Conservation (phyloP, 1,284 basidiomycete genomes). For the Rhodotorula sp. region DNA sequence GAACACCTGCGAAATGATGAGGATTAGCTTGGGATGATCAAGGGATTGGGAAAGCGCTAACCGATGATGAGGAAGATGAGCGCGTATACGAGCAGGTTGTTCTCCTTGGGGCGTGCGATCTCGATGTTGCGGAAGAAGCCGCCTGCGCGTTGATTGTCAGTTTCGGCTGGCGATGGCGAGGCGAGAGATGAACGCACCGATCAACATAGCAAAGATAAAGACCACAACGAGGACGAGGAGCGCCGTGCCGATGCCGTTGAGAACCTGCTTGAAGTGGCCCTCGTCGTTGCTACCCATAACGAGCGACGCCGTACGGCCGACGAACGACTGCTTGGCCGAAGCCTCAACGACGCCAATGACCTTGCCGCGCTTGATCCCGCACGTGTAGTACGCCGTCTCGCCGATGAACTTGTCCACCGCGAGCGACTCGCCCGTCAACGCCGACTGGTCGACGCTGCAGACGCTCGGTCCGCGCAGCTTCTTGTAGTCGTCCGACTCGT, state of each 20-base stretch:
- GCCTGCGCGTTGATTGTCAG: not conserved
- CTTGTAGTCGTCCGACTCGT: constrained; percentile 49
- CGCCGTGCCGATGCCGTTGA: constrained; percentile 58
- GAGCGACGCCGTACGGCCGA: constrained; percentile 57
- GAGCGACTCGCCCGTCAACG: constrained; percentile 61
- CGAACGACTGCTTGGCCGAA: constrained; percentile 57
- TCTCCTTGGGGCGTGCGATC: constrained; percentile 57
- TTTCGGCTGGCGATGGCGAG: constrained; percentile 30
- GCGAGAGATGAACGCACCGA: constrained; percentile 57
- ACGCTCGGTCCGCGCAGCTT: constrained; percentile 56
- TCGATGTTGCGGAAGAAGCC: constrained; percentile 50
- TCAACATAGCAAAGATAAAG: constrained; percentile 58
- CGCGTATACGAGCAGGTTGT: constrained; percentile 57
- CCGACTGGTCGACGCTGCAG: constrained; percentile 58
- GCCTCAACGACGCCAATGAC: constrained; percentile 55
- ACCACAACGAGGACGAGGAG: constrained; percentile 59
- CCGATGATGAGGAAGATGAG: constrained; percentile 53
- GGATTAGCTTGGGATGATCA: too few relatives aligned
- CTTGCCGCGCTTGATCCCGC: constrained; percentile 59
- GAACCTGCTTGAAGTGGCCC: constrained; percentile 60
- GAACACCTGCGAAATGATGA: constrained; percentile 52
- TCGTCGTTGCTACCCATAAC: constrained; percentile 54
- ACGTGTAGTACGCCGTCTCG: constrained; percentile 57
- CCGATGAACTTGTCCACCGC: constrained; percentile 61
- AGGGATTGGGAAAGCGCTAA: too few relatives aligned